Base-by-base conservation (phyloP, 2,329 filamentous ascomycete species). In the Xylariales sp. region DNA sequence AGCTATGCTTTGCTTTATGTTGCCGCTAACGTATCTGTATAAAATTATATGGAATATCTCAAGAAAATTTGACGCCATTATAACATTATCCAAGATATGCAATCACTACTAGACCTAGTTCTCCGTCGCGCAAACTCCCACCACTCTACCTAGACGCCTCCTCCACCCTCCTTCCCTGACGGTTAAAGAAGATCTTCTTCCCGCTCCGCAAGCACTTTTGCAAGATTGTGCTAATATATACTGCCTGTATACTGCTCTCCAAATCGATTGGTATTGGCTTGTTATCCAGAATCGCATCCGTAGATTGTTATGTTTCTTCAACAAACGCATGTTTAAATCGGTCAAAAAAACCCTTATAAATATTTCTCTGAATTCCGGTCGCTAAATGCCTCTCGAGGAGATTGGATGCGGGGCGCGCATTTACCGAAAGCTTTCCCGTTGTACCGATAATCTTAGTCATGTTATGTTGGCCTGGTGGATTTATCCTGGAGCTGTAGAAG, bases 371-470 rank as follows among this genome's bases (percentile, higher is more conserved):
- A 20, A 84, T 69, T 4, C 78, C 78, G 2, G 54, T 64, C 0
- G 68, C 38, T 51, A 78, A 66, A 54, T 78, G 73, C 32, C 75
- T 64, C 44, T 78, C 71, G 19, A 83, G 70, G 15, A 81, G 63
- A 44, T 76, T 74, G 2, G 58, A 62, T 35, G 64, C 62, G 4
- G 80, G 80, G 48, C 80, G 71, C 5, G 66, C 69, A 51, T 84
- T 84, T 45, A 85, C 67, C 1, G 69, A 63, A 4, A 85, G 53
- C 56, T 84, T 84, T 29, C 81, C 80, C 50, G 73, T 68, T 1
- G 81, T 85, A 10, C 80, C 82, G 40, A 84, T 80, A 47, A 85
- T 73, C 60, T 84, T 80, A 0, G 80, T 82, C 44, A 71, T 74
- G 56, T 85, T 81, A 46, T 83, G 75, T 58, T 85, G 80, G 0